Evolutionary conservation across 2,329 filamentous ascomycete genomes (phyloP), one percentile per base, ranked within the genome.

Genomic region (Mycogone perniciosa): DNA sequence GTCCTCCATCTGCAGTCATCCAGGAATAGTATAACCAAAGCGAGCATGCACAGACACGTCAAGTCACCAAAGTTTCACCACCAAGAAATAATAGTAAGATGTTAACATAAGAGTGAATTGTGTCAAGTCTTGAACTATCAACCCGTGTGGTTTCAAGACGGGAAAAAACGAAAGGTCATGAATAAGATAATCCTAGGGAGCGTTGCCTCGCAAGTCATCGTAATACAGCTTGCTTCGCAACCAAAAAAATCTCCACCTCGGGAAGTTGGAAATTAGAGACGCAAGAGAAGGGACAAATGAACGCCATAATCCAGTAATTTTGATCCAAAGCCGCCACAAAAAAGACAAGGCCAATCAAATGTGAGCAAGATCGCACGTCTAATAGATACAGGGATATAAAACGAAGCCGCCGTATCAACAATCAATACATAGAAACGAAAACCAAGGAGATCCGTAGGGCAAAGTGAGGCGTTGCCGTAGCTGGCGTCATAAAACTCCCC

Each of bases 231-330:
- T 51, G 48, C 51, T 40, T 47, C 44, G 30, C 51, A 51, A 48
- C 40, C 44, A 43, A 27, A 34, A 20, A 20, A 51, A 48, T 41
- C 48, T 51, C 40, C 51, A 44, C 41, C 48, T 44, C 30, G 43
- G 37, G 45, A 34, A 42, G 29, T 39, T 33, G 31, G 40, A 35
- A 44, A 10, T n/a, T 13, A 30, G 41, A 31, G 41, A 35, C 13
- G n/a, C 48, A 56, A 56, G 57, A 54, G 54, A 51, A 53, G 48
- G 57, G 51, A 62, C 55, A 58, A 55, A 52, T 52, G 29, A 63
- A 65, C 63, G 63, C 63, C 63, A 40, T 53, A 56, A 46, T 63
- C 62, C 62, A 54, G 54, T 61, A 55, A 57, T 62, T 64, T 64
- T 62, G 55, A 63, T 60, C 58, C 60, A 64, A 64, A 54, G 53